These are phyloP conservation scores for Sporothrix euskadiensis DNA, from an alignment of 2,329 filamentous ascomycete genomes.

Conservation along the genomic window DNA sequence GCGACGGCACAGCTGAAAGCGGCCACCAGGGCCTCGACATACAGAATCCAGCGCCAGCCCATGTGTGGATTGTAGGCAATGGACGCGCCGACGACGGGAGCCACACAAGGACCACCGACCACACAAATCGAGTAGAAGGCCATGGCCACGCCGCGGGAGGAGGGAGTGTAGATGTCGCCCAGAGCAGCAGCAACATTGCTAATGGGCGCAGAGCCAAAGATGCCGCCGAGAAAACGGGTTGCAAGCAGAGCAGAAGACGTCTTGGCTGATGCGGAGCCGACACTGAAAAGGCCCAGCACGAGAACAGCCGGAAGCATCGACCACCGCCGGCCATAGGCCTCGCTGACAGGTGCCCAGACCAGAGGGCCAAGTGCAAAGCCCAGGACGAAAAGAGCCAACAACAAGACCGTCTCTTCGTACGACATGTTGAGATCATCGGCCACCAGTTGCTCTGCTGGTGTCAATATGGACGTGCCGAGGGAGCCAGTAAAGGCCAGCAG, in stretches of 20 bases:
- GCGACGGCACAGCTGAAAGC: slow-evolving; percentile 33
- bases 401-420: slow-evolving; percentile 47
- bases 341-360: slow-evolving; percentile 46
- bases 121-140: slow-evolving; percentile 46
- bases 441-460: slow-evolving; percentile 44
- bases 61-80: slow-evolving; percentile 36
- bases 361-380: slow-evolving; percentile 45
- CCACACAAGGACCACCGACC: slow-evolving; percentile 45
- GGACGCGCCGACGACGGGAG: slow-evolving; percentile 46
- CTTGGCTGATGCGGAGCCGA: slow-evolving; percentile 44
- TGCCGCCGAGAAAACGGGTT: slow-evolving; percentile 65
- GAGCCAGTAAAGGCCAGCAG: slow-evolving; percentile 54
- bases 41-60: slow-evolving; percentile 38
- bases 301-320: slow-evolving; percentile 48
- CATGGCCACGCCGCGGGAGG: slow-evolving; percentile 55
- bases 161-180: slow-evolving; percentile 61
- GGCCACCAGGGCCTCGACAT: slow-evolving; percentile 36
- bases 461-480: slow-evolving; percentile 52
- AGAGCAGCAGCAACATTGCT: slow-evolving; percentile 66
- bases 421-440: slow-evolving; percentile 46
- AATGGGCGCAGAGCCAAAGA: slow-evolving; percentile 62
- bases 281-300: slow-evolving; percentile 47
- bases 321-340: slow-evolving; percentile 48
- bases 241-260: slow-evolving; percentile 62
- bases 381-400: slow-evolving; percentile 49